These are phyloP conservation scores for Otatea glauca DNA, from an alignment of 176 grass and related monocot species.

Conservation along the genomic window DNA sequence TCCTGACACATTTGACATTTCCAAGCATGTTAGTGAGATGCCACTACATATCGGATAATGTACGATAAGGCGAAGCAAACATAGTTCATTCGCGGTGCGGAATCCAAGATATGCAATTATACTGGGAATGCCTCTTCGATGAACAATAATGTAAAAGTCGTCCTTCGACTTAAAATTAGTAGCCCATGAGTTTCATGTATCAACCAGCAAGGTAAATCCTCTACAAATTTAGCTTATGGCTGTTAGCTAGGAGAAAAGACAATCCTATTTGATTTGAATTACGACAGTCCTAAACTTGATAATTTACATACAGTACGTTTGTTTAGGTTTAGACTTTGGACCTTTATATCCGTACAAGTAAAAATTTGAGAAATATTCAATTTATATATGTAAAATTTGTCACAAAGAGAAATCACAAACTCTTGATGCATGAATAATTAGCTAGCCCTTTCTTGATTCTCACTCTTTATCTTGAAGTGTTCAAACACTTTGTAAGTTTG, in stretches of 20 bases:
- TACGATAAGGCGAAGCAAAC: not conserved
- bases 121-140: not conserved
- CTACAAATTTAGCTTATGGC: not conserved
- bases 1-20: not conserved
- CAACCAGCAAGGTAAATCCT: not conserved
- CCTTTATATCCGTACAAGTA: not conserved
- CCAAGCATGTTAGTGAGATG: not conserved
- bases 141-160: not conserved
- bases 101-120: not conserved
- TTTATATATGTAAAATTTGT: not conserved
- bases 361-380: not conserved
- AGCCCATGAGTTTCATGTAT: not conserved
- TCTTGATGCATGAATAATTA: not conserved
- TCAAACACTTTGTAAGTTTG: not conserved
- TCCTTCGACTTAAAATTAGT: not conserved
- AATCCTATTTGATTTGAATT: not conserved
- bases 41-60: not conserved
- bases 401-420: not conserved
- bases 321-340: not conserved
- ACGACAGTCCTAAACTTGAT: not conserved
- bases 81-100: not conserved
- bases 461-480: not conserved
- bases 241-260: not conserved
- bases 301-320: not conserved
- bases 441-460: not conserved